phyloP scores from a whole-genome alignment of 2,329 filamentous ascomycete genomes.

The Ceratocystis alfenasii region DNA sequence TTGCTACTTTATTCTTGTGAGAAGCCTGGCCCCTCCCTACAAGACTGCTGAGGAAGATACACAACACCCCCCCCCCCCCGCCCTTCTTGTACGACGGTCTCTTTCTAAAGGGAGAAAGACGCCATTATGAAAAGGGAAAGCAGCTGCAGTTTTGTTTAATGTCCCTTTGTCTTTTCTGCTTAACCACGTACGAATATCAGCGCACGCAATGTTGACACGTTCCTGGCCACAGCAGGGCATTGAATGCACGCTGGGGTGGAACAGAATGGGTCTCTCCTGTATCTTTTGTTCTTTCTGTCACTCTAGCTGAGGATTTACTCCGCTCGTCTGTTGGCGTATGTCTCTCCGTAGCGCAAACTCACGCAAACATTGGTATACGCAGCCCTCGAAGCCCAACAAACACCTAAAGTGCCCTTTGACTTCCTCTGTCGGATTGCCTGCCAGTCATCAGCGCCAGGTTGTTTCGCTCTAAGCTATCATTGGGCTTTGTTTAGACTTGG shows the following conservation, averaged over 20 bases:
- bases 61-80: background rate
- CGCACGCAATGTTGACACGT: background rate
- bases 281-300: too few species aligned
- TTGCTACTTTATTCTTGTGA: background rate
- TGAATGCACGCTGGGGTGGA: background rate
- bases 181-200: background rate
- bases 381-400: background rate
- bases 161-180: conserved; percentile 3
- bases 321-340: background rate
- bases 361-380: background rate
- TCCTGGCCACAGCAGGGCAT: background rate
- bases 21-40: too few species aligned
- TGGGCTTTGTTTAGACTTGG: background rate
- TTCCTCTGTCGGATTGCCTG: background rate
- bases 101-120: background rate
- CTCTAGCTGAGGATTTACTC: background rate
- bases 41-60: background rate
- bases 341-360: background rate
- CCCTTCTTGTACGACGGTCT: background rate
- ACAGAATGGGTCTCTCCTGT: background rate
- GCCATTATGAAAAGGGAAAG: background rate
- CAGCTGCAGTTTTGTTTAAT: background rate
- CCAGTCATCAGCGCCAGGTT: background rate
- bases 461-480: background rate
- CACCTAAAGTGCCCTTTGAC: background rate